These are phyloP conservation scores for Verticillium zaregamsianum DNA, from an alignment of 2,329 filamentous ascomycete genomes.

Conservation along the genomic window DNA sequence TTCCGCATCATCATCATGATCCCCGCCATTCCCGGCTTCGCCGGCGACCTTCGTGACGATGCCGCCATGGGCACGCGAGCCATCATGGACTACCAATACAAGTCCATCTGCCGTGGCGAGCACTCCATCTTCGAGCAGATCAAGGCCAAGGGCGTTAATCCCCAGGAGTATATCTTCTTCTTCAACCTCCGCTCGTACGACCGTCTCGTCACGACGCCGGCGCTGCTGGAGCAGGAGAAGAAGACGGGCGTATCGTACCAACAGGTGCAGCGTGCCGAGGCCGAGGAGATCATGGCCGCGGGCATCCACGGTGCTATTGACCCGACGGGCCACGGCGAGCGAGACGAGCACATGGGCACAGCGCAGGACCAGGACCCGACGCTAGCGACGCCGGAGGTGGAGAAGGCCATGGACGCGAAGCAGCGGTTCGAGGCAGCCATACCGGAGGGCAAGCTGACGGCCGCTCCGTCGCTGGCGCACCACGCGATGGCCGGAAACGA, in stretches of 20 bases:
- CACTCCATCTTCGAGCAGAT: conserved; percentile 86
- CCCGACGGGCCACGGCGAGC: conserved; percentile 24
- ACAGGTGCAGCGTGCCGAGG: conserved; percentile 81
- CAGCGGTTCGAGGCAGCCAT: conserved; percentile 47
- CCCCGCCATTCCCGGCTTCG: conserved; percentile 89
- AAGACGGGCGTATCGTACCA: conserved; percentile 80
- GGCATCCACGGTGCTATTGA: conserved; percentile 60
- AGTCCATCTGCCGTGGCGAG: conserved; percentile 87
- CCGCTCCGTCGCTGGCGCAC: conserved; percentile 56
- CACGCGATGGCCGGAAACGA: conserved; percentile 70
- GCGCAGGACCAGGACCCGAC: conserved; percentile 25
- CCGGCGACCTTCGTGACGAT: conserved; percentile 79
- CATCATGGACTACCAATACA: conserved; percentile 99
- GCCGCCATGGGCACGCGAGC: conserved; percentile 82
- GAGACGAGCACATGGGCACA: conserved; percentile 45
- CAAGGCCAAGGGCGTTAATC: conserved; percentile 67
- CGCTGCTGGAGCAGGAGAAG: conserved; percentile 70
- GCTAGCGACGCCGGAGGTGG: conserved; percentile 21
- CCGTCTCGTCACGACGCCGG: conserved; percentile 77
- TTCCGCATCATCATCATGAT: conserved; percentile 90
- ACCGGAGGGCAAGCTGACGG: conserved; percentile 31
- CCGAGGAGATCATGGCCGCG: conserved; percentile 79
- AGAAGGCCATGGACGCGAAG: conserved; percentile 42
- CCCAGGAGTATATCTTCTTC: conserved; percentile 77
- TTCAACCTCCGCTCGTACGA: conserved; percentile 95